Percentiles rank a stretch among this genome's conserved stretches.
Evolutionary conservation across 495 filamentous ascomycete species (phyloP).

Genomic region (Hypoxylon trugodes): DNA sequence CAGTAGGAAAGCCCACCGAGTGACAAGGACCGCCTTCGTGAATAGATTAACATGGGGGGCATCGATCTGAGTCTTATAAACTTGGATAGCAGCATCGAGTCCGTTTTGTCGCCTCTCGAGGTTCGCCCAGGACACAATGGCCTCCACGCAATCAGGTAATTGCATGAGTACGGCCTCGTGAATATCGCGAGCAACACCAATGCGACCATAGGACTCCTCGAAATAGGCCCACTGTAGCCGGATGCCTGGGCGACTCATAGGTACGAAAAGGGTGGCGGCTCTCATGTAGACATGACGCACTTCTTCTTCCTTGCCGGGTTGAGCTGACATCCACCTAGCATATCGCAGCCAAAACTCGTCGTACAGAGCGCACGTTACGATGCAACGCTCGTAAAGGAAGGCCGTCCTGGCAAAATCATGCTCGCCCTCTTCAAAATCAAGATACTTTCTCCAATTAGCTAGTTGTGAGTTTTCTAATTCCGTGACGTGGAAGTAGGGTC

Average conservation of each 20-base stretch:
- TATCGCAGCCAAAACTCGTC: constrained; percentile 98
- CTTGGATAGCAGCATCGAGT: constrained; percentile 84
- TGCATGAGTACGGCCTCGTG: constrained; percentile 76
- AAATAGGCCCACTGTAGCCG: constrained; percentile 94
- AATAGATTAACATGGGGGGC: constrained; percentile 74
- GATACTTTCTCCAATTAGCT: constrained; percentile 93
- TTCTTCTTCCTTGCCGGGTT: constrained; percentile 85
- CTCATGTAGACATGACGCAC: constrained; percentile 93
- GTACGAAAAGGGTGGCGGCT: constrained; percentile 82
- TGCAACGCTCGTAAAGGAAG: constrained; percentile 91
- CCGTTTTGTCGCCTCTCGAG: constrained; percentile 84
- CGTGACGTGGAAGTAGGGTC: constrained; percentile 96
- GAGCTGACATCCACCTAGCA: constrained; percentile 93
- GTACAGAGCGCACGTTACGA: constrained; percentile 92
- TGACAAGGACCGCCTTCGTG: constrained; percentile 85
- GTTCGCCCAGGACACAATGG: constrained; percentile 89
- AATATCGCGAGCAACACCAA: constrained; percentile 82
- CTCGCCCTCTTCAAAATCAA: constrained; percentile 94
- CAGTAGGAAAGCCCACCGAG: constrained; percentile 86
- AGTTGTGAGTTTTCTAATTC: constrained; percentile 88
- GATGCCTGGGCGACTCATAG: constrained; percentile 80
- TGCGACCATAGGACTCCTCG: constrained; percentile 81
- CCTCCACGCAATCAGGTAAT: constrained; percentile 80
- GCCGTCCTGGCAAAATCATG: constrained; percentile 76
- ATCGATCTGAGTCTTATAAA: constrained; percentile 84